phyloP scores from a whole-genome alignment of 2,329 filamentous ascomycete species.

The Hypocreales sp. region DNA sequence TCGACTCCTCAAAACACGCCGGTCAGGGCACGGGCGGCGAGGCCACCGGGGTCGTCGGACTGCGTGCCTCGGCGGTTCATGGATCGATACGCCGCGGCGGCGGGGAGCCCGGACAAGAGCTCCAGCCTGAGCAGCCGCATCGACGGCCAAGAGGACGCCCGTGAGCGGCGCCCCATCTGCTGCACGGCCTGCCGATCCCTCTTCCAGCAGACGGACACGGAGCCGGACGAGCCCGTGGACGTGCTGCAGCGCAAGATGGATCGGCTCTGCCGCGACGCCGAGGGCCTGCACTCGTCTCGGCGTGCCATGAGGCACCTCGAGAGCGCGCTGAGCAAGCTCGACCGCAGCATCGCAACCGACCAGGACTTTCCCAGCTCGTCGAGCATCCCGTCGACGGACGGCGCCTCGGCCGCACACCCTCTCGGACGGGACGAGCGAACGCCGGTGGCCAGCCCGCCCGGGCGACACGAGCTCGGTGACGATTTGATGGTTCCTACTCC shows the following conservation, averaged over 20 bases:
- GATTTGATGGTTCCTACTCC: neutral
- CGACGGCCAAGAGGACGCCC: slow-evolving; percentile 10
- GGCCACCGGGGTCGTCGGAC: slow-evolving; percentile 11
- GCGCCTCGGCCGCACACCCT: neutral
- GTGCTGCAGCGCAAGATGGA: slow-evolving; percentile 10
- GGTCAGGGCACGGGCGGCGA: slow-evolving; percentile 6
- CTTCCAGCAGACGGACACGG: slow-evolving; percentile 1
- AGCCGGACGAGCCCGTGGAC: slow-evolving; percentile 1
- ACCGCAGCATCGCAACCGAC: neutral
- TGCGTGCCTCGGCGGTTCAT: slow-evolving; percentile 11
- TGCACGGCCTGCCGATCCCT: slow-evolving; percentile 9
- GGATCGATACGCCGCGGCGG: slow-evolving; percentile 4
- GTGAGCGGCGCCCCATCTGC: slow-evolving; percentile 15
- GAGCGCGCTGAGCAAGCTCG: slow-evolving; percentile 2
- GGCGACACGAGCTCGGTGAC: slow-evolving; percentile 1
- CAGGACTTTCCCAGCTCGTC: too few species aligned
- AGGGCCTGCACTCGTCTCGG: slow-evolving; percentile 16
- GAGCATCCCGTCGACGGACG: too few species aligned
- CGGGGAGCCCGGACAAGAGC: slow-evolving; percentile 8
- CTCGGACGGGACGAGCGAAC: neutral
- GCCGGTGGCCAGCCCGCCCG: neutral
- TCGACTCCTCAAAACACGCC: slow-evolving; percentile 9
- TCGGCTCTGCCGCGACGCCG: slow-evolving; percentile 15
- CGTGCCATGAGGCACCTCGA: slow-evolving; percentile 20
- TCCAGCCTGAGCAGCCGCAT: slow-evolving; percentile 13